These are phyloP conservation scores for Leccinum variicolor DNA, from an alignment of 768 basidiomycete species.

Conservation along the genomic window DNA sequence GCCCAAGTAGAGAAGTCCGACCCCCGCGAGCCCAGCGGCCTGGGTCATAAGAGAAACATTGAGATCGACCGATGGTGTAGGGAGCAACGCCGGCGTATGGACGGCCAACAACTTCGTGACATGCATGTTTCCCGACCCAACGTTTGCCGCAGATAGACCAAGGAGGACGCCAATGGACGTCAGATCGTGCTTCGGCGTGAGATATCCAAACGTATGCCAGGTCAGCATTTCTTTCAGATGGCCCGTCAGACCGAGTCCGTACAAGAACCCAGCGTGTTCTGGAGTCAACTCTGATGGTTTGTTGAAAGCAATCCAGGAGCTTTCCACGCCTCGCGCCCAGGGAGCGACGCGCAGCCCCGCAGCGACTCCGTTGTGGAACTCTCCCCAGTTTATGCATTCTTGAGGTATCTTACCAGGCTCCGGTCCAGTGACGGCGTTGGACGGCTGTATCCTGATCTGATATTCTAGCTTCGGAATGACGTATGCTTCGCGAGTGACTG, in stretches of 20 bases:
- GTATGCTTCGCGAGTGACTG: conserved; percentile 75
- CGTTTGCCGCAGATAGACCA: conserved; percentile 88
- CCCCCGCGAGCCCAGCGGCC: conserved; percentile 79
- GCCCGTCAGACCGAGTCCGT: conserved; percentile 88
- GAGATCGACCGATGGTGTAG: conserved; percentile 80
- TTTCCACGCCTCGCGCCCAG: conserved; percentile 72
- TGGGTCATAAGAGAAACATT: conserved; percentile 90
- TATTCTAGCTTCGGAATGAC: conserved; percentile 78
- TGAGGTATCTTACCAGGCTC: conserved; percentile 69
- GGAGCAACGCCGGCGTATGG: conserved; percentile 90
- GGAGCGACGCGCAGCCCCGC: conserved; percentile 84
- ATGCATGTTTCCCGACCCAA: conserved; percentile 81
- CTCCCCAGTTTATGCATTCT: conserved; percentile 87
- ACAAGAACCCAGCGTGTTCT: conserved; percentile 94
- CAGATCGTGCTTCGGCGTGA: conserved; percentile 94
- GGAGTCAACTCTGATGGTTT: conserved; percentile 87
- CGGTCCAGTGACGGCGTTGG: conserved; percentile 59
- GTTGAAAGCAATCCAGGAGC: conserved; percentile 96
- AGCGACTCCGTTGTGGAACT: conserved; percentile 96
- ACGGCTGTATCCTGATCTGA: conserved; percentile 68
- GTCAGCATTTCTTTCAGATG: conserved; percentile 87
- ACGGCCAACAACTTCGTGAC: conserved; percentile 91
- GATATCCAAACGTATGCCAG: conserved; percentile 93
- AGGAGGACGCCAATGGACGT: conserved; percentile 92
- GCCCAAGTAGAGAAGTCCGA: conserved; percentile 88